Conservation (phyloP, 352 stramenopile species). For the Globisporangium splendens region DNA sequence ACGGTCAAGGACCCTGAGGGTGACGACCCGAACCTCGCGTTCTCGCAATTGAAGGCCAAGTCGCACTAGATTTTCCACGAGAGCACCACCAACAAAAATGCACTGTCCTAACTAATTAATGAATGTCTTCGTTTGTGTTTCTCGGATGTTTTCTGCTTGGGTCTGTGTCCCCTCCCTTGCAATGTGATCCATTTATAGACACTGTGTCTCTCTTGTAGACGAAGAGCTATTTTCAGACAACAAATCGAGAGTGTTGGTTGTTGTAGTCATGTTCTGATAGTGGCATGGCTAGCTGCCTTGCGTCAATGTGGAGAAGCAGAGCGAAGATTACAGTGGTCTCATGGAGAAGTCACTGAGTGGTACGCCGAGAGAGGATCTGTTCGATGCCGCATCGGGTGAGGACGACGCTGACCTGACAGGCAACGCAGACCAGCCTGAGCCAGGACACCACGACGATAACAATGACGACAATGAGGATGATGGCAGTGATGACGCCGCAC, state of each 20-base stretch:
- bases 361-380: not conserved
- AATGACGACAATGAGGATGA: not conserved
- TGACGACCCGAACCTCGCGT: constrained; percentile 48
- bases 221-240: too few relatives aligned
- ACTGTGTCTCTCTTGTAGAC: too few relatives aligned
- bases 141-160: not conserved
- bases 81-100: constrained; percentile 1
- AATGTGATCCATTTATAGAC: too few relatives aligned
- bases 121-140: not conserved
- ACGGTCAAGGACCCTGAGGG: constrained; percentile 49
- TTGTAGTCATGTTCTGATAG: too few relatives aligned
- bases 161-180: too few relatives aligned
- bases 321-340: too few relatives aligned
- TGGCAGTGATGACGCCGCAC: not conserved
- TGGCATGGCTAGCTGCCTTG: not conserved
- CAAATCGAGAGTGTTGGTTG: too few relatives aligned
- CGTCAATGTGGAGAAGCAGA: not conserved
- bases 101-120: not conserved
- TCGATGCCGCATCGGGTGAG: not conserved
- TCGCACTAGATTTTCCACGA: constrained; percentile 6
- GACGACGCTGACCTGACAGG: not conserved
- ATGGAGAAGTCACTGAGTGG: constrained; percentile 8
- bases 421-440: not conserved
- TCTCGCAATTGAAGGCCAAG: constrained; percentile 57
- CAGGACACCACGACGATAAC: not conserved